A percentile compares a stretch with the other conserved stretches of the same genome.
These are phyloP conservation scores for Kuraishia molischiana DNA, from an alignment of 805 yeast genomes.

Conservation along the genomic window DNA sequence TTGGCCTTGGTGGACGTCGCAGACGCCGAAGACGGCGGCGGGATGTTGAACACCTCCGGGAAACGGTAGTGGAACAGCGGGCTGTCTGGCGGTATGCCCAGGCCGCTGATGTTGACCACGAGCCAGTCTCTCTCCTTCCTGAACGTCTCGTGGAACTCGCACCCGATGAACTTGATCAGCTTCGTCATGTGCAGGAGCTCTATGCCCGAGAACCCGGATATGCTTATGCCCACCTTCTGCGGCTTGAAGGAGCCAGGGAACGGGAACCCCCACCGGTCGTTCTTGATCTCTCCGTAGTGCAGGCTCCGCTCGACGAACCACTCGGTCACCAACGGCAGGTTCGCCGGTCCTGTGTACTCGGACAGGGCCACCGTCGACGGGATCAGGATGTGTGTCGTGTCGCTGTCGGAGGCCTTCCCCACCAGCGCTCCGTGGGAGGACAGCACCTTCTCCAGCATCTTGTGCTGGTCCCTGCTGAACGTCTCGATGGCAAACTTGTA, in stretches of 20 bases:
- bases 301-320: constrained; percentile 74
- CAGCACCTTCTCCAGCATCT: constrained; percentile 30
- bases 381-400: constrained; percentile 11
- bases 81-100: constrained; percentile 31
- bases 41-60: constrained; percentile 16
- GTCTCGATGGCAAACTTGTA: constrained; percentile 31
- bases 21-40: constrained; percentile 4
- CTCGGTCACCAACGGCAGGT: constrained; percentile 46
- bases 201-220: constrained; percentile 72
- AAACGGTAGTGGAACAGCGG: constrained; percentile 31
- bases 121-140: constrained; percentile 44
- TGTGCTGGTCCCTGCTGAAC: constrained; percentile 26
- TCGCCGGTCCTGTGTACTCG: constrained; percentile 6
- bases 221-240: constrained; percentile 28
- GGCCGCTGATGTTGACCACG: constrained; percentile 35
- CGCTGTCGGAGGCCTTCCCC: neutral
- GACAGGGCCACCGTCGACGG: constrained; percentile 12
- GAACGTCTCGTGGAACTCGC: constrained; percentile 38
- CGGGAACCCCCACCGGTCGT: constrained; percentile 61
- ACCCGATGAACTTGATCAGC: constrained; percentile 45
- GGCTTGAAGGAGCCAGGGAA: constrained; percentile 17
- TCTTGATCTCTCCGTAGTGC: constrained; percentile 36
- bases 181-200: constrained; percentile 60
- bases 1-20: constrained; percentile 39
- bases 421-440: constrained; percentile 32